Evolutionary conservation across 2,329 filamentous ascomycete genomes (phyloP).

Genomic region (Monosporascus ibericus): DNA sequence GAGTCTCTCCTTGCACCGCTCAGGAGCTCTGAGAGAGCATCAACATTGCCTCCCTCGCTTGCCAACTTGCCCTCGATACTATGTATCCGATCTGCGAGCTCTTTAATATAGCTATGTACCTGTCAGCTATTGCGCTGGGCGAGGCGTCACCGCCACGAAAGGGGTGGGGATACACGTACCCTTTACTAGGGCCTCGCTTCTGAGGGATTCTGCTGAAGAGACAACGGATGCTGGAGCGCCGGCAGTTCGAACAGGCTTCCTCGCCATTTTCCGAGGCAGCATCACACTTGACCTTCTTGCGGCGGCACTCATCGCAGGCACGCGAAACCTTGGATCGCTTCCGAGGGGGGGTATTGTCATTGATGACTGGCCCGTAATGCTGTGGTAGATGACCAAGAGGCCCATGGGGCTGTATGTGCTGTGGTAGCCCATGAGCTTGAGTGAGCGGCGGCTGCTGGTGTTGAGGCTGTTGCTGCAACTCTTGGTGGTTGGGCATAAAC

Average conservation of each 20-base stretch:
- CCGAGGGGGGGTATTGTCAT: slow-evolving; percentile 58
- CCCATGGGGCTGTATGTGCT: slow-evolving; percentile 21
- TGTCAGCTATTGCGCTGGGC: not conserved
- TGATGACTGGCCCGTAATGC: slow-evolving; percentile 30
- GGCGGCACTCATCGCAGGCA: slow-evolving; percentile 81
- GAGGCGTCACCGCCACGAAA: not conserved
- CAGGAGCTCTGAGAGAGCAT: slow-evolving; percentile 37
- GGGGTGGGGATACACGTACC: slow-evolving; percentile 24
- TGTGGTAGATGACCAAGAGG: slow-evolving; percentile 30
- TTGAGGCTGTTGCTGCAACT: slow-evolving; percentile 17
- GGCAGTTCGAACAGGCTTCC: slow-evolving; percentile 75
- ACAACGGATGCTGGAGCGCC: slow-evolving; percentile 68
- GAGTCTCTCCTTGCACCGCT: slow-evolving; percentile 27
- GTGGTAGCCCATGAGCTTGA: slow-evolving; percentile 20
- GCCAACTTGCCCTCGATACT: slow-evolving; percentile 74
- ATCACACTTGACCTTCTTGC: slow-evolving; percentile 89
- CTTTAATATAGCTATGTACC: slow-evolving; percentile 66
- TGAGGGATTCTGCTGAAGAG: slow-evolving; percentile 83
- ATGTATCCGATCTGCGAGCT: slow-evolving; percentile 78
- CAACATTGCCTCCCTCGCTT: slow-evolving; percentile 38
- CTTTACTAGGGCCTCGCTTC: slow-evolving; percentile 85
- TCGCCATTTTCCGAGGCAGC: slow-evolving; percentile 68
- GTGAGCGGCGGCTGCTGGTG: slow-evolving; percentile 19
- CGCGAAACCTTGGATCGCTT: slow-evolving; percentile 83
- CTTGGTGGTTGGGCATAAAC: slow-evolving; percentile 5